Base-by-base conservation (phyloP, 2,329 filamentous ascomycete species). In the Epichloe gansuensis region DNA sequence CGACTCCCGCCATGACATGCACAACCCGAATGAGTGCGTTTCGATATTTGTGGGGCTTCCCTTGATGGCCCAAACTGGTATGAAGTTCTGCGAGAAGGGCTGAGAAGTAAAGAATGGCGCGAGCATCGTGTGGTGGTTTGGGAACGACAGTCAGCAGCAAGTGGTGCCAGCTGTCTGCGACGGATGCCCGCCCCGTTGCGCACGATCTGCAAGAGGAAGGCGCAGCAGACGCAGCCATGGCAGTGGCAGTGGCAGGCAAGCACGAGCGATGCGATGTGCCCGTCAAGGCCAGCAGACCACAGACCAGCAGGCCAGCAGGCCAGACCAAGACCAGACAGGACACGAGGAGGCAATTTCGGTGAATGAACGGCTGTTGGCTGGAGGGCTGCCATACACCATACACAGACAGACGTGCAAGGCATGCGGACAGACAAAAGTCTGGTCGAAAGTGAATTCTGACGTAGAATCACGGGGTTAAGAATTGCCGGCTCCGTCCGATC, bases 1-100 rank as follows among this genome's bases (percentile, higher is more conserved):
- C 63, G 60, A 52, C 60, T 55, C 28, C 63, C 63, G 17, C 63
- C 66, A 54, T 63, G 64, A 51, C 67, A 71, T 31, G 63, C 66
- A 31, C 70, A 73, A 51, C 64, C 61, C 3, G 62, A 60, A 5
- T 60, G 56, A 44, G 54, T 53, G 5, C 64, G 55, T 12, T 54
- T n/a, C 4, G n/a, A 13, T 12, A 34, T 41, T 21, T 23, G 42
- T 23, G 13, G 41, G 39, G 21, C 21, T 35, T 21, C 12, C 38
- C 31, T 35, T 44, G 25, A 17, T 28, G 48, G 17, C 7, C 25
- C 13, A 39, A 34, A 47, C 35, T n/a, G 50, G 28, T 25, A 17
- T 17, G 43, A 31, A 21, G 34, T 37, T 23, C 7, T 31, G 15
- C 9, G 46, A 25, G 28, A n/a, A 4, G 51, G 34, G 17, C 15